Evolutionary conservation across 306 rosid species (phyloP).

Genomic region (Medicago lupulina): DNA sequence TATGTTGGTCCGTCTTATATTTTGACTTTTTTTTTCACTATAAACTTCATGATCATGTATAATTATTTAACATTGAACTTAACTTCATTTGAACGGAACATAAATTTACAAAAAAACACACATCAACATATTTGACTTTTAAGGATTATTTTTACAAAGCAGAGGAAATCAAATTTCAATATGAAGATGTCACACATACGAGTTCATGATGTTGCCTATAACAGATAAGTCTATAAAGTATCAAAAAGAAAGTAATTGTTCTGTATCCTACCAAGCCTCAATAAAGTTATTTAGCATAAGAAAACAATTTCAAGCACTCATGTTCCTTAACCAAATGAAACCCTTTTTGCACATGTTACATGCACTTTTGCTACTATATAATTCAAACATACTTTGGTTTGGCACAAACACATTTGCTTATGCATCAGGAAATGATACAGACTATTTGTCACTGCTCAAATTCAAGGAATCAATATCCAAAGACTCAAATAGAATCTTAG

Average conservation of each 20-base stretch:
- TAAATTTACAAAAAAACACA: background rate
- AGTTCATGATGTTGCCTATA: background rate
- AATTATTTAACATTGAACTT: background rate
- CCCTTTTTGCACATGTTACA: background rate
- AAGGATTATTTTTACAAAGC: background rate
- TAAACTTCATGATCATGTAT: background rate
- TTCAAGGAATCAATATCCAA: no score
- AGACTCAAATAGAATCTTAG: no score
- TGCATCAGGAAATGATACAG: no score
- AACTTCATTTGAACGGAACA: background rate
- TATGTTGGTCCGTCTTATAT: no score
- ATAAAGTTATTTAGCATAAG: background rate
- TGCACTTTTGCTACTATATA: no score
- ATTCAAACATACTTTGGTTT: no score
- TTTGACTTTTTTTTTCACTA: no score
- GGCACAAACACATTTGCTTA: no score
- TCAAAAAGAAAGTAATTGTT: background rate
- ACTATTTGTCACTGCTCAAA: no score
- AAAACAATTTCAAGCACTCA: background rate
- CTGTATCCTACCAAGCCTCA: background rate
- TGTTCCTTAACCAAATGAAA: conserved; percentile 32
- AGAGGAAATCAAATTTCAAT: background rate
- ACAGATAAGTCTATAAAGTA: background rate
- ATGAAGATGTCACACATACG: background rate
- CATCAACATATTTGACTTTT: conserved; percentile 11